Conservation (phyloP, 331 rosid genomes). For the Malus hybrid region DNA sequence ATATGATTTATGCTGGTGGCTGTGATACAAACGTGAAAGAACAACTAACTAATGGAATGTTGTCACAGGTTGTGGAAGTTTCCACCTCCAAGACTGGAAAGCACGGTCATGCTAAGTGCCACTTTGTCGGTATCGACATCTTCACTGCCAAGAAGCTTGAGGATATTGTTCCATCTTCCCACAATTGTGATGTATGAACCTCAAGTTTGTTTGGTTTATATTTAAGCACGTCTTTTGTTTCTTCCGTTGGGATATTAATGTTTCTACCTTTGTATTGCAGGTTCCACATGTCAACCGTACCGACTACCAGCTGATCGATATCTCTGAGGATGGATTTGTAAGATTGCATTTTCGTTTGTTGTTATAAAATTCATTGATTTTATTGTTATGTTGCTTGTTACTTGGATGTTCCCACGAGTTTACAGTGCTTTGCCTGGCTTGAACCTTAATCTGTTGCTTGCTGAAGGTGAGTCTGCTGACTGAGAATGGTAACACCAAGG, state of each 20-base stretch:
- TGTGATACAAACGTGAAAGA: neutral
- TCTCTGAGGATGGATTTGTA: conserved; percentile 99
- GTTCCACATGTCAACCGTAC: conserved; percentile 96
- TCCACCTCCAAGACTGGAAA: conserved; percentile 95
- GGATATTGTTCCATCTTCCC: conserved; percentile 98
- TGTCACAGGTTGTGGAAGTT: conserved; percentile 83
- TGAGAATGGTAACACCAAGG: conserved; percentile 81
- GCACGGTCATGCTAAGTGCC: conserved; percentile 98
- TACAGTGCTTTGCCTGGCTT: neutral
- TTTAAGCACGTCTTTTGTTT: neutral
- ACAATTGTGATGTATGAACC: conserved; percentile 80
- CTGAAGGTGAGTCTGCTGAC: conserved; percentile 89
- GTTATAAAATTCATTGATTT: neutral
- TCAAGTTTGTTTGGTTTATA: neutral
- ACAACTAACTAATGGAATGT: neutral
- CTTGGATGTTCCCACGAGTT: no score
- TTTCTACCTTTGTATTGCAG: conserved; percentile 23
- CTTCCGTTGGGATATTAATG: neutral
- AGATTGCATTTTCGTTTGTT: conserved; percentile 2
- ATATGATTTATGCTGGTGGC: neutral
- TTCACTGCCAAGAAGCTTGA: conserved; percentile 89
- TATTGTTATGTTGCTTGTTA: neutral
- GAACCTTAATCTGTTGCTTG: neutral
- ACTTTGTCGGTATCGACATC: conserved; percentile 92
- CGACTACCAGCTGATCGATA: conserved; percentile 91